Conservation (phyloP, 345 rosid genomes). For the Pugionium cornutum region DNA sequence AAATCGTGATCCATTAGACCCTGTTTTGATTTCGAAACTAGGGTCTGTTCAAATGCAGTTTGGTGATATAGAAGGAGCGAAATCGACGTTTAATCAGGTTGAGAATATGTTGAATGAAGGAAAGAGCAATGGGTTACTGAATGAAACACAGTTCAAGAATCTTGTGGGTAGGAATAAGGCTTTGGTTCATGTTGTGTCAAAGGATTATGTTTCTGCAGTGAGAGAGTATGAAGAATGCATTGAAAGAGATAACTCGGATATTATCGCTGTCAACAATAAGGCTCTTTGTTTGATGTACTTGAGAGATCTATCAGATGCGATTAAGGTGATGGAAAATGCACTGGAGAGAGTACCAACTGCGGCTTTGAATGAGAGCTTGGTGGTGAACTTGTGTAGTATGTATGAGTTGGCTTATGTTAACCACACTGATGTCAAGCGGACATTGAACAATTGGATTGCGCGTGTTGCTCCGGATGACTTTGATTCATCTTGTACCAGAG, state of each 20-base stretch:
- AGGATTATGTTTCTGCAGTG: slow-evolving; percentile 88
- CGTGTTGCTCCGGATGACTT: slow-evolving; percentile 96
- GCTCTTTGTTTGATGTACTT: slow-evolving; percentile 89
- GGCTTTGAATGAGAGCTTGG: slow-evolving; percentile 86
- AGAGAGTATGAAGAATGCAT: slow-evolving; percentile 89
- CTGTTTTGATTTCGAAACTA: slow-evolving; percentile 67
- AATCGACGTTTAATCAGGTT: slow-evolving; percentile 51
- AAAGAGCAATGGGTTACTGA: slow-evolving; percentile 39
- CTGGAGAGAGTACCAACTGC: slow-evolving; percentile 84
- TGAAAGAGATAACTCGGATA: slow-evolving; percentile 75
- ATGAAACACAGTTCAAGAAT: slow-evolving; percentile 61
- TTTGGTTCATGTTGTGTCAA: slow-evolving; percentile 76
- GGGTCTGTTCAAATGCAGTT: slow-evolving; percentile 90
- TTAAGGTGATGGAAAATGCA: slow-evolving; percentile 83
- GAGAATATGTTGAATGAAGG: slow-evolving; percentile 55
- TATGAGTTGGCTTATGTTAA: slow-evolving; percentile 95
- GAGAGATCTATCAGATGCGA: slow-evolving; percentile 84
- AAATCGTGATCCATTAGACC: slow-evolving; percentile 49
- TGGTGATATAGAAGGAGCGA: slow-evolving; percentile 85
- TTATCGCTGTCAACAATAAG: slow-evolving; percentile 79
- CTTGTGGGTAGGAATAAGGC: slow-evolving; percentile 83
- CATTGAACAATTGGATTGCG: slow-evolving; percentile 80
- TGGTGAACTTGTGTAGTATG: slow-evolving; percentile 94
- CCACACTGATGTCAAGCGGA: slow-evolving; percentile 78
- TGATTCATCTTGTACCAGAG: slow-evolving; percentile 82